Percentiles rank a stretch among this genome's conserved stretches.
Conservation (phyloP, 2,329 filamentous ascomycete genomes). For the Myrmaecium sp. region DNA sequence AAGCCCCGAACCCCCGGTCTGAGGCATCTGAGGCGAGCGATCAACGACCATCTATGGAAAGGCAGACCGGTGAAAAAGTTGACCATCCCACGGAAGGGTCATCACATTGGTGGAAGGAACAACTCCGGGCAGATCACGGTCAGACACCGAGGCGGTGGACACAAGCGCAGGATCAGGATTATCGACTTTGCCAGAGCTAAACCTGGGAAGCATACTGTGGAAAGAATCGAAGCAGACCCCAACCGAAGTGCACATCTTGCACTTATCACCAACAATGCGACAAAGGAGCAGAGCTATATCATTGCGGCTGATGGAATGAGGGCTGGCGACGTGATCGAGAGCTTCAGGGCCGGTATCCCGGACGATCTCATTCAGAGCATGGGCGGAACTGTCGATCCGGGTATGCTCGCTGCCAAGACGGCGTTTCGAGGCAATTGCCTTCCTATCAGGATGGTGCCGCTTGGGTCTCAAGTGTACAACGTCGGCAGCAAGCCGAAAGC, state of each 20-base stretch:
- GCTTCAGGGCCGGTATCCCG: slow-evolving; percentile 80
- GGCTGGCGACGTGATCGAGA: slow-evolving; percentile 80
- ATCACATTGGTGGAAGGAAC: slow-evolving; percentile 84
- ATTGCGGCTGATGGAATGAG: slow-evolving; percentile 89
- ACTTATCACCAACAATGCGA: slow-evolving; percentile 58
- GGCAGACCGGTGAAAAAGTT: slow-evolving; percentile 67
- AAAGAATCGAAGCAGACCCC: slow-evolving; percentile 92
- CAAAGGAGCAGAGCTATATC: slow-evolving; percentile 70
- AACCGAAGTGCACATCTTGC: slow-evolving; percentile 88
- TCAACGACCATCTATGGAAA: slow-evolving; percentile 96
- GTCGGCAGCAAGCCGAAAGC: slow-evolving; percentile 59
- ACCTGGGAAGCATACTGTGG: slow-evolving; percentile 71
- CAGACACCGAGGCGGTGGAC: slow-evolving; percentile 80
- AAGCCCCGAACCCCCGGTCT: slow-evolving; percentile 86
- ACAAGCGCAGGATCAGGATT: slow-evolving; percentile 77
- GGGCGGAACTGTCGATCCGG: slow-evolving; percentile 84
- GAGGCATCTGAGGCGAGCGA: slow-evolving; percentile 75
- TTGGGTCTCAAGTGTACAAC: slow-evolving; percentile 85
- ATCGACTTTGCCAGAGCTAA: slow-evolving; percentile 73
- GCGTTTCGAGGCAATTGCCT: slow-evolving; percentile 90
- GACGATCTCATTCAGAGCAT: slow-evolving; percentile 74
- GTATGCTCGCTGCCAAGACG: slow-evolving; percentile 88
- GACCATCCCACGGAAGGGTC: slow-evolving; percentile 84
- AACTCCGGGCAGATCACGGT: slow-evolving; percentile 73
- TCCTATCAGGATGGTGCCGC: slow-evolving; percentile 85